These are phyloP conservation scores for Venturia effusa DNA, from an alignment of 2,329 filamentous ascomycete genomes.

Conservation along the genomic window DNA sequence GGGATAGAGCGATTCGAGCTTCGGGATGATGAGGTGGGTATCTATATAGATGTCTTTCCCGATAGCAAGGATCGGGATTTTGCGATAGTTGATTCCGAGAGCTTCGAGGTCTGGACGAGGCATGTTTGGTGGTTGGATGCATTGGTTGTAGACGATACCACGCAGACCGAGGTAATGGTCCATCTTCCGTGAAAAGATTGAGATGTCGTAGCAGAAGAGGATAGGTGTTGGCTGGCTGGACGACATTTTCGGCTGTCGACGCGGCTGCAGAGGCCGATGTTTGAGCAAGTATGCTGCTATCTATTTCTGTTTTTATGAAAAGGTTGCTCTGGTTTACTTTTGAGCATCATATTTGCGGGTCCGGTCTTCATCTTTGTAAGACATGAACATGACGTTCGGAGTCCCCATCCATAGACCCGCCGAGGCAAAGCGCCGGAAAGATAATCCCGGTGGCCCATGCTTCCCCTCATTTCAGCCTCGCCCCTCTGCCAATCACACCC, in stretches of 20 bases:
- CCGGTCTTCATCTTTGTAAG: neutral
- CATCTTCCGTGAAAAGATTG: neutral
- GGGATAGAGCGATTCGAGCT: neutral
- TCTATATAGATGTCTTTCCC: conserved; percentile 12
- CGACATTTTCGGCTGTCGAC: too few relatives aligned
- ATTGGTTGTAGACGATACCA: neutral
- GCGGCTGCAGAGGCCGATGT: too few relatives aligned
- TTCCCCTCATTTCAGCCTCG: neutral
- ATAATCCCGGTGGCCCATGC: neutral
- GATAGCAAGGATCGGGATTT: conserved; percentile 11
- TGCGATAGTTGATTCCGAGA: conserved; percentile 12
- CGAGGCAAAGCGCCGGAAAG: neutral
- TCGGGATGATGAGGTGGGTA: conserved; percentile 3
- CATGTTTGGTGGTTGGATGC: conserved; percentile 11
- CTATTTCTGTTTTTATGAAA: too few relatives aligned
- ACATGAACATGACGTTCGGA: neutral
- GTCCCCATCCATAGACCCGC: neutral
- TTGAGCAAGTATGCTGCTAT: too few relatives aligned
- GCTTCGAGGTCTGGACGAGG: conserved; percentile 21
- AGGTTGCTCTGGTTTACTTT: neutral
- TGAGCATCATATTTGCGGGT: too few relatives aligned
- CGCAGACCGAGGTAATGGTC: conserved; percentile 1
- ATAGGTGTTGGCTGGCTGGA: neutral
- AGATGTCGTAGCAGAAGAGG: conserved; percentile 3
- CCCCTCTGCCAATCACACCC: neutral